Base-by-base conservation (phyloP, 1,284 basidiomycete species). In the Fomes fomentarius region DNA sequence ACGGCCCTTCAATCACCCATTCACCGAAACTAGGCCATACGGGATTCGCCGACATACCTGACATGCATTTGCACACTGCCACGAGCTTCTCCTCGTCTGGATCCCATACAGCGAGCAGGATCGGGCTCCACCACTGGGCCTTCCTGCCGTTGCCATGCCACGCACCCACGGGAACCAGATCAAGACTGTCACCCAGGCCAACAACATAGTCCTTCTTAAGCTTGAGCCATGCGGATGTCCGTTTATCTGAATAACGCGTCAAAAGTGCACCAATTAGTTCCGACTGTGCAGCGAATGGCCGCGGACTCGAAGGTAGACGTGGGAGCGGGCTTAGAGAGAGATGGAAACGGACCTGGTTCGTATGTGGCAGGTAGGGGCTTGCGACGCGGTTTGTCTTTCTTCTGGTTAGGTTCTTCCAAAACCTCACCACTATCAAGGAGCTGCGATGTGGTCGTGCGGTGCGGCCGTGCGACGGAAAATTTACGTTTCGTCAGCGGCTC, bases 61-160 rank as follows among this genome's bases (percentile, higher is more conserved):
- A 88, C 85, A 90, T 89, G 73, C 91, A 94, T 70, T 96, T 96
- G 73, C 93, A 94, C 34, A 96, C 81, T 0, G 90, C 93, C 48
- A 94, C 85, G 54, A 89, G 78, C 41, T 76, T 81, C 14, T 87
- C 93, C 3, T 76, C 79, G 53, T 81, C 78, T 15, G 85, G 76
- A 66, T 96, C 89, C 79, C 93, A 91, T 46, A 89, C 71, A 9
- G 89, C 94, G 28, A 97, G 80, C 12, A 98, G 76, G 63, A 97
- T 86, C 0, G 95, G 95, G 58, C 87, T 91, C 93, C 94, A 98
- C 94, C 94, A 97, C 25, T 84, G 82, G 9, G 87, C 89, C 72
- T 97, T 98, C 31, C 94, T 76, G n/a, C 95, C 95, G 70, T 89
- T 91, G 39, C 95, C 95, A 74, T 96, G 87, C 93, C 81, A 77